A percentile compares a stretch with the other conserved stretches of the same genome.
phyloP scores from a whole-genome alignment of 768 basidiomycete species.

The Naganishia friedmannii region DNA sequence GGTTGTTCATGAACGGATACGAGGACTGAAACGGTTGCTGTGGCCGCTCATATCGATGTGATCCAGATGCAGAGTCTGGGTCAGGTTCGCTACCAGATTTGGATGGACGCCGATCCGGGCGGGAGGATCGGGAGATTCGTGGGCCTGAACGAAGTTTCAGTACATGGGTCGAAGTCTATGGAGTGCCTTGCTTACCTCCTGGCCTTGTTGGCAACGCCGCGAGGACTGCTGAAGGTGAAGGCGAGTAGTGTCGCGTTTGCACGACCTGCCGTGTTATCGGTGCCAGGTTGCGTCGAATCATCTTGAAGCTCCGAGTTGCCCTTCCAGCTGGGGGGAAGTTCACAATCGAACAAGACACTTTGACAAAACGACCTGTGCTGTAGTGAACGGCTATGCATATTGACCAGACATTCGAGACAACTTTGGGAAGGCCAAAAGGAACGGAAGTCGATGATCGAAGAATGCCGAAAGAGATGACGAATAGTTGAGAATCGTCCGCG shows the following conservation, averaged over 20 bases:
- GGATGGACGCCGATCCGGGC: slow-evolving; percentile 7
- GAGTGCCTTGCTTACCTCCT: background rate
- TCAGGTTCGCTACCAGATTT: slow-evolving; percentile 1
- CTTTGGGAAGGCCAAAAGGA: no score
- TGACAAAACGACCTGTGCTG: no score
- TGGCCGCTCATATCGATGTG: background rate
- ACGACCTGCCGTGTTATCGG: slow-evolving; percentile 1
- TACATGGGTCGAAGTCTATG: background rate
- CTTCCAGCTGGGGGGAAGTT: no score
- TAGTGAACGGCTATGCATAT: no score
- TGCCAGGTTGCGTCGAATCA: slow-evolving; percentile 12
- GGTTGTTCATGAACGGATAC: slow-evolving; percentile 11
- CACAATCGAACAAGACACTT: no score
- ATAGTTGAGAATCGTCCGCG: no score
- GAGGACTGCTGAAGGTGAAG: slow-evolving; percentile 9
- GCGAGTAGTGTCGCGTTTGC: slow-evolving; percentile 14
- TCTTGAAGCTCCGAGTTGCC: background rate
- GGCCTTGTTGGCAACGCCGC: slow-evolving; percentile 8
- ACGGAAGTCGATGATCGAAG: no score
- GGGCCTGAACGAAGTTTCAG: slow-evolving; percentile 1
- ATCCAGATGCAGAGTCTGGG: background rate
- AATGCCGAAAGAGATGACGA: no score
- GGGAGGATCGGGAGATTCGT: slow-evolving; percentile 11
- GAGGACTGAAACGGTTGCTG: slow-evolving; percentile 12
- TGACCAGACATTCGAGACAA: no score